These are phyloP conservation scores for Scolecobasidium constrictum DNA, from an alignment of 2,329 filamentous ascomycete species.

Conservation along the genomic window DNA sequence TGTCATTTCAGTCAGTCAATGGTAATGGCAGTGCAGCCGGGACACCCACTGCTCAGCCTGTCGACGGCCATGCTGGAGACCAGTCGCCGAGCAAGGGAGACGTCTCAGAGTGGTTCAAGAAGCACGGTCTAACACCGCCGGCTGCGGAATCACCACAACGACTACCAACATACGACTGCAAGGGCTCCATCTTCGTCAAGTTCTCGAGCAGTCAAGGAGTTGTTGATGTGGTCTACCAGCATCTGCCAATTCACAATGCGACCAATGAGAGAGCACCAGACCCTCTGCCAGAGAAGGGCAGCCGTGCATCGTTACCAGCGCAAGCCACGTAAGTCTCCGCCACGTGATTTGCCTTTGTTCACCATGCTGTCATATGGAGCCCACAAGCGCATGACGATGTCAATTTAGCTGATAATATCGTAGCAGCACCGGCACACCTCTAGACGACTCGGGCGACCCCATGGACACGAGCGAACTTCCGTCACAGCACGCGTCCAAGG, in stretches of 20 bases:
- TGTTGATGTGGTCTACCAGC: constrained; percentile 24
- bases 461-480: constrained; percentile 7
- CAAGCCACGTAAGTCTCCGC: background rate
- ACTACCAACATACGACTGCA: constrained; percentile 21
- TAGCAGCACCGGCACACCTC: constrained; percentile 1
- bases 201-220: constrained; percentile 24
- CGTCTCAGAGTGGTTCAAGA: background rate
- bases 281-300: background rate
- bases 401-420: background rate
- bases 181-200: constrained; percentile 23
- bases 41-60: constrained; percentile 12
- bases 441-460: constrained; percentile 3
- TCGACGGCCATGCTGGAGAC: constrained; percentile 2
- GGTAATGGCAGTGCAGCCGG: constrained; percentile 1
- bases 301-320: background rate
- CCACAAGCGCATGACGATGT: background rate
- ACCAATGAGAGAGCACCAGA: constrained; percentile 8
- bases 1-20: background rate
- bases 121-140: background rate
- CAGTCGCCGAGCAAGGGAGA: constrained; percentile 4
- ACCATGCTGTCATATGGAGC: background rate
- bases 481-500: too few species aligned
- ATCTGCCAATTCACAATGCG: constrained; percentile 21
- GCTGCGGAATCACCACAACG: background rate
- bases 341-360: background rate